These are phyloP conservation scores for Calcarisporium arbuscula DNA, from an alignment of 2,329 filamentous ascomycete species.

Conservation along the genomic window DNA sequence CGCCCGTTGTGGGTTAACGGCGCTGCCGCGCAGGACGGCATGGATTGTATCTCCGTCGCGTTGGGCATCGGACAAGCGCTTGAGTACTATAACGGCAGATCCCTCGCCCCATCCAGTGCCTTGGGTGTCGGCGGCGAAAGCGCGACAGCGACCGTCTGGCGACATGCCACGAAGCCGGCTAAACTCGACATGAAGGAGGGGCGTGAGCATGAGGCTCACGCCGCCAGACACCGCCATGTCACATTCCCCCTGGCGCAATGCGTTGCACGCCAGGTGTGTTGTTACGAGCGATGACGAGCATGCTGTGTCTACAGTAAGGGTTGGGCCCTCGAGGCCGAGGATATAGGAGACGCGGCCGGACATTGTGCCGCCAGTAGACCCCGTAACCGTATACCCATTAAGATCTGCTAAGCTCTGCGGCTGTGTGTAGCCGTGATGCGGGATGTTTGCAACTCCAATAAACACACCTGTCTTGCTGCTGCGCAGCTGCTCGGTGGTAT, in stretches of 20 bases:
- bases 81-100: constrained; percentile 28
- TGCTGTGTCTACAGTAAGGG: constrained; percentile 43
- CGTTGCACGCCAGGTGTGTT: constrained; percentile 41
- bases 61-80: constrained; percentile 35
- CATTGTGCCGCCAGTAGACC: constrained; percentile 8
- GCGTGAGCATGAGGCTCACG: constrained; percentile 11
- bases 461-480: constrained; percentile 39
- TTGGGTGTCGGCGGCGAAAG: constrained; percentile 28
- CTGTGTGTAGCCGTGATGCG: too few relatives aligned
- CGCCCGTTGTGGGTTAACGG: constrained; percentile 32
- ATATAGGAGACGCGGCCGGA: constrained; percentile 12
- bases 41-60: constrained; percentile 31
- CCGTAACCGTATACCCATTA: constrained; percentile 11
- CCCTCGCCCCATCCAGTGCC: constrained; percentile 16
- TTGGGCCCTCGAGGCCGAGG: constrained; percentile 42
- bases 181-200: constrained; percentile 11
- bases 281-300: constrained; percentile 43
- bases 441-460: constrained; percentile 30
- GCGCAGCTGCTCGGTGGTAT: constrained; percentile 35
- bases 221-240: constrained; percentile 13
- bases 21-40: constrained; percentile 25
- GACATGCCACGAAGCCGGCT: constrained; percentile 10
- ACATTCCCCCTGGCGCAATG: constrained; percentile 20
- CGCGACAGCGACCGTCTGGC: constrained; percentile 11
- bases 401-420: too few relatives aligned